These are phyloP conservation scores for Aspergillus hortae DNA, from an alignment of 2,329 filamentous ascomycete species.

Conservation along the genomic window DNA sequence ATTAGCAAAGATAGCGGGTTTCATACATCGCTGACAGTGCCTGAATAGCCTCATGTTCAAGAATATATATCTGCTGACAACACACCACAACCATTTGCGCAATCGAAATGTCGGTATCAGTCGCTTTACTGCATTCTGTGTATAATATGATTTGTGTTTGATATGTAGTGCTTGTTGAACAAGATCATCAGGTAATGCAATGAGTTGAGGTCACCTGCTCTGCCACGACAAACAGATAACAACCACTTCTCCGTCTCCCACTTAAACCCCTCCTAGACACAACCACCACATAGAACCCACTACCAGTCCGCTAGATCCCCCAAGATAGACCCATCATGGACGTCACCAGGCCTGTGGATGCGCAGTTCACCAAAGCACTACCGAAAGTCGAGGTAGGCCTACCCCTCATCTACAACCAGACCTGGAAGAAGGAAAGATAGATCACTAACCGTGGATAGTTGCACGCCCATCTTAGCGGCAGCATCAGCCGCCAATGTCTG, in stretches of 20 bases:
- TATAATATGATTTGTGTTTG: too few species aligned
- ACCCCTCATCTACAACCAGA: neutral
- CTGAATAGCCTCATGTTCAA: too few species aligned
- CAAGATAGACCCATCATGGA: conserved; percentile 18
- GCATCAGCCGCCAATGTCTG: conserved; percentile 68
- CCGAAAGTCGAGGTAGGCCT: conserved; percentile 36
- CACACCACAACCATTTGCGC: too few species aligned
- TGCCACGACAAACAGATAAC: neutral
- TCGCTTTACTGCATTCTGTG: too few species aligned
- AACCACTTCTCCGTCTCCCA: neutral
- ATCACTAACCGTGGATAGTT: conserved; percentile 48
- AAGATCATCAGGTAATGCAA: neutral
- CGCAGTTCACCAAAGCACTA: conserved; percentile 28
- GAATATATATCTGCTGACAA: too few species aligned
- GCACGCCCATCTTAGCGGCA: conserved; percentile 77
- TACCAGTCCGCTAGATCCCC: neutral
- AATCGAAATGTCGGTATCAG: too few species aligned
- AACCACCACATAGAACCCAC: neutral
- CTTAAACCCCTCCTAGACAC: neutral
- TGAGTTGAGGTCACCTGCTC: neutral
- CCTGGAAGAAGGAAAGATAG: neutral
- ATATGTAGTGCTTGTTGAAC: too few species aligned
- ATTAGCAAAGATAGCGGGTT: too few species aligned
- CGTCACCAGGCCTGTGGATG: conserved; percentile 23
- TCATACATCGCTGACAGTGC: too few species aligned